A percentile compares a stretch with the other conserved stretches of the same genome.
Conservation (phyloP, 2,329 filamentous ascomycete genomes). For the Microdochium bolleyi region DNA sequence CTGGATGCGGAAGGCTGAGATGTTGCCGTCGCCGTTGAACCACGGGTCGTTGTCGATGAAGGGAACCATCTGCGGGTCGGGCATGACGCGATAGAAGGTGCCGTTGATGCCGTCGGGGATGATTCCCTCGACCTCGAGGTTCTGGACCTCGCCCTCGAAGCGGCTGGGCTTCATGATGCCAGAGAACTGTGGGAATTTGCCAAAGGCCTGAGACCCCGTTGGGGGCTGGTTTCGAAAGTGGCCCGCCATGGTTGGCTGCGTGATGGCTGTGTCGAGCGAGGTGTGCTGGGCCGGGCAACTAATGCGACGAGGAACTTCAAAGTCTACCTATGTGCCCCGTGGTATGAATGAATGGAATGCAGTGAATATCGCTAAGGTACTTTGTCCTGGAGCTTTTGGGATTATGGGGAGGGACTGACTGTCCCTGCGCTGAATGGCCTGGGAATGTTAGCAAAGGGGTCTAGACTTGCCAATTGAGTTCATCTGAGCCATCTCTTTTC, state of each 20-base stretch:
- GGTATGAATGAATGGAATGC: too few relatives aligned
- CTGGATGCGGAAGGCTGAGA: constrained; percentile 23
- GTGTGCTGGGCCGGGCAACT: too few relatives aligned
- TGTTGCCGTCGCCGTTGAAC: constrained; percentile 29
- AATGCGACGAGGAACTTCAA: too few relatives aligned
- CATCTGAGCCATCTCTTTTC: too few relatives aligned
- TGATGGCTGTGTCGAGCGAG: not conserved
- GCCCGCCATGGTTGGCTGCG: not conserved
- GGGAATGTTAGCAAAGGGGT: too few relatives aligned
- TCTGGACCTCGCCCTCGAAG: constrained; percentile 23
- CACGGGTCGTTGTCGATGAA: constrained; percentile 21
- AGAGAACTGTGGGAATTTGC: constrained; percentile 1
- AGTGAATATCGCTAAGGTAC: too few relatives aligned
- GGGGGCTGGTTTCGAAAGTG: not conserved
- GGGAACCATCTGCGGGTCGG: constrained; percentile 23
- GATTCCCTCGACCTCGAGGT: constrained; percentile 16
- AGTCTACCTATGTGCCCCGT: too few relatives aligned
- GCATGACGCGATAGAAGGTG: constrained; percentile 26
- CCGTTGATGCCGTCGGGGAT: constrained; percentile 20
- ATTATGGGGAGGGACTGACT: too few relatives aligned
- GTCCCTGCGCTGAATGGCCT: too few relatives aligned
- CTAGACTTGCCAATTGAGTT: too few relatives aligned
- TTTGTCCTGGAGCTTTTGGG: too few relatives aligned
- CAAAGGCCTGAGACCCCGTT: not conserved
- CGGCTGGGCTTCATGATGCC: constrained; percentile 19